Conservation (phyloP, 169 alveolate species). For the Perkinsus marinus region DNA sequence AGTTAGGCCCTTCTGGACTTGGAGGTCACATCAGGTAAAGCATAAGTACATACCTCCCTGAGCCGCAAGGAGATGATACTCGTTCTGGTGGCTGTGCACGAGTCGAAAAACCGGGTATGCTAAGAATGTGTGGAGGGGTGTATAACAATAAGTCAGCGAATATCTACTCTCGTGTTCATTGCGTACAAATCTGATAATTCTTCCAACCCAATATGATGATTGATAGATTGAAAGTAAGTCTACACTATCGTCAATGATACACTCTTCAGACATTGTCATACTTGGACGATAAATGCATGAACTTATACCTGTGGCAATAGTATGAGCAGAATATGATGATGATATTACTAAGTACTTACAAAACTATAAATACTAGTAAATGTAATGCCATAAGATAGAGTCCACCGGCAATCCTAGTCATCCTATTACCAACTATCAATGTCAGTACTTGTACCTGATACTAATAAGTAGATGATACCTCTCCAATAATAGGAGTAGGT, state of each 20-base stretch:
- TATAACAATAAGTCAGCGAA: too few relatives aligned
- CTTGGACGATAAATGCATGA: not conserved
- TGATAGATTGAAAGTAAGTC: too few relatives aligned
- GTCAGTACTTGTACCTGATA: not conserved
- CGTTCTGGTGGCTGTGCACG: too few relatives aligned
- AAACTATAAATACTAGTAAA: not conserved
- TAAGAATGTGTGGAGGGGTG: too few relatives aligned
- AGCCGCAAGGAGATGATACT: too few relatives aligned
- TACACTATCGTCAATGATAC: not conserved
- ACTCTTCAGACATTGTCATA: not conserved
- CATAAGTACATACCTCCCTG: too few relatives aligned
- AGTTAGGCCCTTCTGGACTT: too few relatives aligned
- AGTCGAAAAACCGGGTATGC: too few relatives aligned
- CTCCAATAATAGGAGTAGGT: not conserved
- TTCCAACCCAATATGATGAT: too few relatives aligned
- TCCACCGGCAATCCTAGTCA: not conserved
- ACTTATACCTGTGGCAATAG: not conserved
- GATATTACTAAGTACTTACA: not conserved
- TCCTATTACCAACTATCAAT: not conserved
- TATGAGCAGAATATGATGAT: not conserved
- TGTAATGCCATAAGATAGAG: not conserved
- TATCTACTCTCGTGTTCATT: too few relatives aligned
- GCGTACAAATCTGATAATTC: too few relatives aligned
- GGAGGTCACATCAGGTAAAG: too few relatives aligned
- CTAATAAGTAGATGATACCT: not conserved